Evolutionary conservation across 2,329 filamentous ascomycete species (phyloP), one percentile per base, ranked within the genome.

Genomic region (Orbilia brochopaga): DNA sequence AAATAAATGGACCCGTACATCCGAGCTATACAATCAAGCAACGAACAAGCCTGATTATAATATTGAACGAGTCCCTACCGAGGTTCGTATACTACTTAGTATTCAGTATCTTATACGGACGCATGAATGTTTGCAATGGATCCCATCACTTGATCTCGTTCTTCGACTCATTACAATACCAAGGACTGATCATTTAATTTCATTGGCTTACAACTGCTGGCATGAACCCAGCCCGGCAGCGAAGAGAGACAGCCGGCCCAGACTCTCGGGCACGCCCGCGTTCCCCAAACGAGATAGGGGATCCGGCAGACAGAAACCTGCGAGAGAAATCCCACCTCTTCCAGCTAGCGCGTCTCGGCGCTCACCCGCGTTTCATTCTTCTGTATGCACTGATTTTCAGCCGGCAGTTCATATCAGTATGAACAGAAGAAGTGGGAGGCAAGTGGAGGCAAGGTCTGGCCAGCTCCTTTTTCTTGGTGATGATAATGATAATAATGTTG

Each of bases 241-340:
- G 15, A 42, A 13, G 5, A 42, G 37, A 42, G 37, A 42, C 37
- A 42, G 65, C 32, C 57, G 53, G 56, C 60, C 65, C 65, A 63
- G 58, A 63, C 58, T 48, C 52, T 69, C 65, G 65, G 65, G 56
- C 56, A 35, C 52, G 11, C 53, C 53, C 50, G 50, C 32, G 56
- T 48, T 56, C 63, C n/a, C 56, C 63, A 61, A 60, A 67, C 63
- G 61, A 66, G 62, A 61, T 55, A 67, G 56, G 63, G 32, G 63
- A 61, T 61, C 63, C 63, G 63, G 63, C 37, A 42, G 13, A 42
- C 53, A 57, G 32, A 58, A 55, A n/a, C 15, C 27, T 21, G 54
- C 30, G 11, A 1, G 32, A 24, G 54, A 42, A 42, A 42, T 6
- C 4, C 37, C 3, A 42, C 13, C 11, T 42, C 5, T 42, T 15